Percentiles rank a stretch among this genome's conserved stretches.
Conservation (phyloP, 2,329 filamentous ascomycete genomes). For the Peltaster fructicola region DNA sequence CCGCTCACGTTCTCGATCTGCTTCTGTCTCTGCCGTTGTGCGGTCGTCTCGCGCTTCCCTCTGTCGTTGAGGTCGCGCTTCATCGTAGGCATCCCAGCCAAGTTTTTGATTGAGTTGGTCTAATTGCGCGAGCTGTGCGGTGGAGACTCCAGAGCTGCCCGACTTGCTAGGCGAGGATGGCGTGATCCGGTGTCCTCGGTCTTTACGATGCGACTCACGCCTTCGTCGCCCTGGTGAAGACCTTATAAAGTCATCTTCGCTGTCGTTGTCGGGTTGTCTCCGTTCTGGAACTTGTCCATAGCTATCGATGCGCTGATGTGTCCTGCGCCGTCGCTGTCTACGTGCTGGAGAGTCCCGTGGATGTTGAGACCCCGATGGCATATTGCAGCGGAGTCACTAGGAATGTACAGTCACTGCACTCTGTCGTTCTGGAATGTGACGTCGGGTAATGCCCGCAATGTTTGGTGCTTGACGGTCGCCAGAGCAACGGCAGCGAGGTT, state of each 20-base stretch:
- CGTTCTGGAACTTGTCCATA: slow-evolving; percentile 13
- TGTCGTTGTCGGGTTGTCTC: slow-evolving; percentile 2
- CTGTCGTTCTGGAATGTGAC: no score
- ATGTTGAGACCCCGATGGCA: slow-evolving; percentile 3
- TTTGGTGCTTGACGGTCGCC: no score
- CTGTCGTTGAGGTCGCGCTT: slow-evolving; percentile 11
- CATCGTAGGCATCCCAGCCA: slow-evolving; percentile 25
- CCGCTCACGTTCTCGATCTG: slow-evolving; percentile 11
- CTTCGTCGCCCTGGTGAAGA: slow-evolving; percentile 2
- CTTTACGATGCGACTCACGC: slow-evolving; percentile 1
- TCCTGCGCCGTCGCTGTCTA: slow-evolving; percentile 14
- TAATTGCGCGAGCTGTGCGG: slow-evolving; percentile 47
- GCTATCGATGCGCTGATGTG: slow-evolving; percentile 20
- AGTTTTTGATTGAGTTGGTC: slow-evolving; percentile 43
- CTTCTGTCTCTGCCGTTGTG: slow-evolving; percentile 1
- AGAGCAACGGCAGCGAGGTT: no score
- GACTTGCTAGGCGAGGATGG: slow-evolving; percentile 2
- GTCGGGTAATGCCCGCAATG: no score
- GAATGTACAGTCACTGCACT: no score
- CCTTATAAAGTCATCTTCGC: slow-evolving; percentile 2
- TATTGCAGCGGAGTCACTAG: no score
- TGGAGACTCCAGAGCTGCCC: slow-evolving; percentile 24
- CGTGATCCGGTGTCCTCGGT: slow-evolving; percentile 1
- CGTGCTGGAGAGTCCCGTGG: slow-evolving; percentile 12
- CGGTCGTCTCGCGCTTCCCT: slow-evolving; percentile 12